Percentiles rank a stretch among this genome's conserved stretches.
phyloP scores from a whole-genome alignment of 129 eudicot genomes.

The Centrapalus pauciflorus region DNA sequence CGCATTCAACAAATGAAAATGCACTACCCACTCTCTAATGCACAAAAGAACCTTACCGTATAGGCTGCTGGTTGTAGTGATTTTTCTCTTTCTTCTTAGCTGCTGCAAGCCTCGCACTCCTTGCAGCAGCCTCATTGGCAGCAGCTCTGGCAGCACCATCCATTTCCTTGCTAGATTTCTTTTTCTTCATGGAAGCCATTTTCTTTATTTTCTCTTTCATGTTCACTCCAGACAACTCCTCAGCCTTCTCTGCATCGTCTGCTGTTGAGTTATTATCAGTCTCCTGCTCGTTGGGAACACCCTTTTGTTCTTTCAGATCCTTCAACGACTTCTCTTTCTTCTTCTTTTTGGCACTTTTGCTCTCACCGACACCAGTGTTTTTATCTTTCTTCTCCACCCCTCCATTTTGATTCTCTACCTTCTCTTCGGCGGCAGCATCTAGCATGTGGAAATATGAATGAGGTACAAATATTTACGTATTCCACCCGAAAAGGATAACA shows the following conservation, averaged over 20 bases:
- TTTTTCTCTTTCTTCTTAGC: conserved; percentile 77
- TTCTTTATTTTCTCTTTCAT: conserved; percentile 61
- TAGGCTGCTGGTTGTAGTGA: conserved; percentile 68
- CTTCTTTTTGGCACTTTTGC: conserved; percentile 56
- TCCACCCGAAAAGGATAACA: too few species aligned
- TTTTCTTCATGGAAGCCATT: conserved; percentile 53
- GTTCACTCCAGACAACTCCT: conserved; percentile 45
- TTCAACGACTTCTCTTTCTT: conserved; percentile 60
- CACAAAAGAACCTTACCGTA: too few species aligned
- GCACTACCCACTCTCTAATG: too few species aligned
- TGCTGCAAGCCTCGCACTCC: conserved; percentile 65
- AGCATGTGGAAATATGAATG: background rate
- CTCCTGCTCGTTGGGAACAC: conserved; percentile 31
- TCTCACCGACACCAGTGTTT: conserved; percentile 35
- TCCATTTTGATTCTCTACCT: conserved; percentile 32
- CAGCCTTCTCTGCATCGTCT: conserved; percentile 35
- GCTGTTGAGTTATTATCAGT: conserved; percentile 22
- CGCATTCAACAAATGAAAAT: background rate
- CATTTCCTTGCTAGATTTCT: conserved; percentile 61
- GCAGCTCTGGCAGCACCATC: conserved; percentile 68
- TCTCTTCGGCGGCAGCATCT: conserved; percentile 38
- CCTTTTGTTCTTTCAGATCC: conserved; percentile 47
- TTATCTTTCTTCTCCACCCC: conserved; percentile 42
- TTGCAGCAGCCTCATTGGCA: conserved; percentile 71
- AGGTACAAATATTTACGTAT: too few species aligned